Evolutionary conservation across 257 asterid species (phyloP).

Genomic region (Solanum okadae): DNA sequence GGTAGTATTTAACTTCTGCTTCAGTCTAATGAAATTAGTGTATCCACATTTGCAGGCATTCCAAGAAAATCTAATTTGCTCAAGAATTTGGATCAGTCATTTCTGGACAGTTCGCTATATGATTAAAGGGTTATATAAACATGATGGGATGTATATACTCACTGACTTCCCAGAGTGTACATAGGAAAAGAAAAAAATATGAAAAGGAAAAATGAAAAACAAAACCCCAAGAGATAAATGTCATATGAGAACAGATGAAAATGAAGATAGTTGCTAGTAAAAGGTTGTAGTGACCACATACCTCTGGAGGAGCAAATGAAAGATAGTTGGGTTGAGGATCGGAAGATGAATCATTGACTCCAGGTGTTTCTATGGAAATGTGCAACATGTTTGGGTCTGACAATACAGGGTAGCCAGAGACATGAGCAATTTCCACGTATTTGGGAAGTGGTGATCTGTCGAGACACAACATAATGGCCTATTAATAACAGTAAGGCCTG

Average conservation of each 20-base stretch:
- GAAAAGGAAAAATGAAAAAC: background rate
- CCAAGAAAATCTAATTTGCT: background rate
- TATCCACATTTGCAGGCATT: background rate
- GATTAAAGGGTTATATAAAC: background rate
- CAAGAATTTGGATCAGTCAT: background rate
- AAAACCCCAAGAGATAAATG: background rate
- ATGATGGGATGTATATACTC: background rate
- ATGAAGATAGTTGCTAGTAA: background rate
- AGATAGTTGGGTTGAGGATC: slow-evolving; percentile 42
- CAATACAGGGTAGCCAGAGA: slow-evolving; percentile 57
- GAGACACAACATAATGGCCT: slow-evolving; percentile 1
- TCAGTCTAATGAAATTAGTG: background rate
- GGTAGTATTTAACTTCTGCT: background rate
- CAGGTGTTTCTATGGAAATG: slow-evolving; percentile 48
- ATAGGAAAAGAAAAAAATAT: background rate
- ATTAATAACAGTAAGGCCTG: background rate
- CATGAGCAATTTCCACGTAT: slow-evolving; percentile 45
- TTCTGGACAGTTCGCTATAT: background rate
- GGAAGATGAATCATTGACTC: slow-evolving; percentile 26
- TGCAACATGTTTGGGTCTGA: slow-evolving; percentile 46
- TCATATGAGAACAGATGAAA: background rate
- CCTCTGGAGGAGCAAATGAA: slow-evolving; percentile 96
- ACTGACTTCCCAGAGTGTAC: background rate
- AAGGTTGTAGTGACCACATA: slow-evolving; percentile 9
- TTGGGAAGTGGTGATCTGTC: slow-evolving; percentile 67